Evolutionary conservation across 1,139 yeast genomes (phyloP), one percentile per base, ranked within the genome.

Genomic region (Dujonia santamariae): DNA sequence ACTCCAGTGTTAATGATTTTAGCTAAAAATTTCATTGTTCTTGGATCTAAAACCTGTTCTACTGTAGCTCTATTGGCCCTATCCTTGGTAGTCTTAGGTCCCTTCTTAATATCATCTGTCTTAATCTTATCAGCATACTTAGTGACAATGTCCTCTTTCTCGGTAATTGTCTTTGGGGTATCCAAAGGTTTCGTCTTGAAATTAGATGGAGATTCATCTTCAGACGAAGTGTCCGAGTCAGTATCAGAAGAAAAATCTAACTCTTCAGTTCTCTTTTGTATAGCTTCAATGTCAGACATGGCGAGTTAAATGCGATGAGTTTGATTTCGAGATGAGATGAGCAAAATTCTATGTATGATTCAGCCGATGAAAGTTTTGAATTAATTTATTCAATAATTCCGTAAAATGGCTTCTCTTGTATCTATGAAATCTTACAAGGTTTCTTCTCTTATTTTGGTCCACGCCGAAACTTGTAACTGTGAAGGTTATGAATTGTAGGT

Each of bases 61-160:
- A 88, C 95, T 0, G 99, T 94, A 4, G 98, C 98, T 41, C 98
- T 68, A 49, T 92, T 88, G 2, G 97, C 80, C 50, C 90, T 80
- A 59, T 92, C 98, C 45, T 78, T 80, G 32, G 76, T 75, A 0
- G 72, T 67, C 46, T 81, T 78, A 23, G 69, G 67, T 19, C 73
- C 82, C 44, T 67, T 72, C 41, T 74, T 77, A 42, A 77, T 63
- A 37, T 75, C 75, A 48, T 80, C 87, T 1, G 80, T 68, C 43
- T 78, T 80, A 50, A 83, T 80, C 46, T 72, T 78, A 39, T 77
- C 75, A 1, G 81, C 75, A 56, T 78, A 80, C 46, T 72, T 78
- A 13, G 75, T 75, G 20, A 80, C 67, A 26, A 83, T 75, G 34
- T 75, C 78, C 8, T 75, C 80, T 39, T 80, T 78, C 40, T 79